phyloP scores from a whole-genome alignment of 202 grass and related monocot genomes.

The Panicum virgatum region DNA sequence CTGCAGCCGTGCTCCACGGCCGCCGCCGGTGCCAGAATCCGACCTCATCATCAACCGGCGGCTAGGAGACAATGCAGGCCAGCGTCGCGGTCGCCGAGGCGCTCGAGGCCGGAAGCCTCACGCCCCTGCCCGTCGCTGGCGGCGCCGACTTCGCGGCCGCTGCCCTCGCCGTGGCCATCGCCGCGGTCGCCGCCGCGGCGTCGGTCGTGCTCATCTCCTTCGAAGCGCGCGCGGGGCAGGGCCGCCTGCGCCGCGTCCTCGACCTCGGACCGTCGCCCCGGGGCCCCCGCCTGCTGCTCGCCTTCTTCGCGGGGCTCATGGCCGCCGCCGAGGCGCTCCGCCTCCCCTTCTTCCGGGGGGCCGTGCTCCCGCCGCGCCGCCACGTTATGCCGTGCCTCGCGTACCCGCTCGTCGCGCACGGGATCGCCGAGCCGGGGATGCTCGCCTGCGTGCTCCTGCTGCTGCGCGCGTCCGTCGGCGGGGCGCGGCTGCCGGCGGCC shows the following conservation, averaged over 20 bases:
- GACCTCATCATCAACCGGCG: background rate
- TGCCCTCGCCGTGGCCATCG: background rate
- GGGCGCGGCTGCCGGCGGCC: background rate
- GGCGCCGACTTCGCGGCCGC: conserved; percentile 21
- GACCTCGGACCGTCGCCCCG: conserved; percentile 28
- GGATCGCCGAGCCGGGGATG: conserved; percentile 40
- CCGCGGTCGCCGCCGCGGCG: conserved; percentile 4
- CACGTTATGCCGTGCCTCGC: conserved; percentile 35
- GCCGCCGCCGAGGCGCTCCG: conserved; percentile 32
- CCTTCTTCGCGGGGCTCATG: conserved; percentile 28
- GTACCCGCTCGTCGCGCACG: conserved; percentile 21
- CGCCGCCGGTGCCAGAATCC: background rate
- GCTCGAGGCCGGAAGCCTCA: background rate
- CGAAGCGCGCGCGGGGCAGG: conserved; percentile 6
- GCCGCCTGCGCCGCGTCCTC: conserved; percentile 27
- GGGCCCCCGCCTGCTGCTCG: conserved; percentile 22
- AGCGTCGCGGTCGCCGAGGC: conserved; percentile 36
- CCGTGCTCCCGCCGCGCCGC: background rate
- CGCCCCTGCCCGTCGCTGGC: background rate
- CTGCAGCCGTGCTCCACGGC: background rate
- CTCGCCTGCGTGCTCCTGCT: conserved; percentile 41
- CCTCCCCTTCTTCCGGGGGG: conserved; percentile 25
- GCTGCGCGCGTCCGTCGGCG: conserved; percentile 16
- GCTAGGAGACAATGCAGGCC: background rate
- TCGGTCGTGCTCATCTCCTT: conserved; percentile 32